Evolutionary conservation across 202 grass and related monocot species (phyloP), one percentile per base, ranked within the genome.

Genomic region (Hordeum pubiflorum): DNA sequence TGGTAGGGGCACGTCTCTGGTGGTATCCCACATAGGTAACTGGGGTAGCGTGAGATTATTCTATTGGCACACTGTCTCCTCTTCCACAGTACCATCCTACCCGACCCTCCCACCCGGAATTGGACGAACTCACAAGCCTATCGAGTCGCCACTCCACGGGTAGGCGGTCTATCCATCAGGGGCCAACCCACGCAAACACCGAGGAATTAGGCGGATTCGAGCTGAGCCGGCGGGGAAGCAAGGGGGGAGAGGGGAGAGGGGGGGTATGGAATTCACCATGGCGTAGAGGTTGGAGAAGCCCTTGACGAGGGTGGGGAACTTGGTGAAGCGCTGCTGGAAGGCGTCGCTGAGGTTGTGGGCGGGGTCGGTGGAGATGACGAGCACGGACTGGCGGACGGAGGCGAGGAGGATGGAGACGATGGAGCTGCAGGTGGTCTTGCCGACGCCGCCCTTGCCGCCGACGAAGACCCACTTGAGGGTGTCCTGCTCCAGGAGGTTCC

Each of bases 371-470:
- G 97, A 99, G 85, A 99, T 99, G 74, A 99, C 66, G 66, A 99
- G 97, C 38, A 99, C 97, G 55, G 97, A 99, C 60, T 85, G 89
- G 78, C 97, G 97, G 18, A 87, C 92, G 82, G 79, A 74, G 54
- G 97, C 84, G 56, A 99, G 97, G 58, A 96, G 88, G 73, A 99
- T 89, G 44, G 97, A 91, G 54, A 99, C 58, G 70, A 99, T 96
- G 77, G 97, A 99, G 77, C 97, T 99, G 84, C 92, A 96, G n/a
- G 97, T 99, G 60, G 97, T 99, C 90, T 99, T 99, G 61, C 97
- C 97, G 24, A 99, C 97, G 37, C 96, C 97, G 76, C 97, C 97
- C 83, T 99, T 99, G 72, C 97, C 97, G 36, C 97, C 97, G 37
- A 99, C 97, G 89, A 99, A 99, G 48, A 99, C 91, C 97, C 97